These are phyloP conservation scores for Coemansia umbellata DNA, from an alignment of 192 early-diverging fungal species.

Conservation along the genomic window DNA sequence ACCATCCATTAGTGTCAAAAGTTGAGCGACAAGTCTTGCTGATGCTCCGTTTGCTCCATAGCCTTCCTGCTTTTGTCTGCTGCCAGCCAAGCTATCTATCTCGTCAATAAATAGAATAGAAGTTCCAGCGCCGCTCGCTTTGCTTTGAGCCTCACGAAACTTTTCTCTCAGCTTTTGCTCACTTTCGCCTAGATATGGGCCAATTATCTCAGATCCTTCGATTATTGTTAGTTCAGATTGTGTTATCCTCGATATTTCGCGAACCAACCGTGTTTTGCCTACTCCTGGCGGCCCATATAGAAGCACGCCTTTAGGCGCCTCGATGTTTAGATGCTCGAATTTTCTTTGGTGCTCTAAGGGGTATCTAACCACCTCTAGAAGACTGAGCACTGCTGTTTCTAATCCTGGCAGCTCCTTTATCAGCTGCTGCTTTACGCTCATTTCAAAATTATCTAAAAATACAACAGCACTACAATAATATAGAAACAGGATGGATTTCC, in stretches of 20 bases:
- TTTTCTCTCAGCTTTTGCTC: constrained; percentile 69
- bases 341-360: constrained; percentile 65
- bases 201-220: constrained; percentile 80
- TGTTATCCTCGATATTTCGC: constrained; percentile 60
- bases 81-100: constrained; percentile 59
- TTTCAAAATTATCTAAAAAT: no score
- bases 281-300: constrained; percentile 93
- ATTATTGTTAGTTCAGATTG: constrained; percentile 66
- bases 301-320: constrained; percentile 83
- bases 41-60: constrained; percentile 49
- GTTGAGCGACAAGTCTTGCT: constrained; percentile 92
- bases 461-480: no score
- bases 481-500: no score
- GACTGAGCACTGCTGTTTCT: constrained; percentile 65
- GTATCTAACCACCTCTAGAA: constrained; percentile 75
- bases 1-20: constrained; percentile 99
- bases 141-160: constrained; percentile 66
- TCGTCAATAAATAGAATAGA: constrained; percentile 97
- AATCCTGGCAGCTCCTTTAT: constrained; percentile 69
- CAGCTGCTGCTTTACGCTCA: no score
- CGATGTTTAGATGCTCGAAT: constrained; percentile 63
- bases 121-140: constrained; percentile 29
- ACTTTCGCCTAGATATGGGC: constrained; percentile 83
- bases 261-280: constrained; percentile 88
- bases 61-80: constrained; percentile 6